A percentile compares a stretch with the other conserved stretches of the same genome.
phyloP scores from a whole-genome alignment of 345 rosid species.

The Salix caprea region DNA sequence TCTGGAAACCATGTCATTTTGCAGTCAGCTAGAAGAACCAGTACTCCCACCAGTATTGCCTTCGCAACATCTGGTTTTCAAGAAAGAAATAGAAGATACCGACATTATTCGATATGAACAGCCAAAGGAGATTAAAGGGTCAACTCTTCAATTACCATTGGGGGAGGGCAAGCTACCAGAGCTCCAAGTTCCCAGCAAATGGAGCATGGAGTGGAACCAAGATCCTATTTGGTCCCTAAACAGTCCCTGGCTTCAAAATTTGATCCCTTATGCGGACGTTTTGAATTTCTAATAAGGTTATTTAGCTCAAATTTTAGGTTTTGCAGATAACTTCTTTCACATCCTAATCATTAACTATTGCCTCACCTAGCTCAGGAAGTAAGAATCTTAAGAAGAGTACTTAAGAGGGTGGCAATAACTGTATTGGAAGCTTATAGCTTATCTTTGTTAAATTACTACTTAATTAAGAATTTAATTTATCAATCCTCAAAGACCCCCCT shows the following conservation, averaged over 20 bases:
- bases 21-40: constrained; percentile 39
- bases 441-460: background rate
- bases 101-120: background rate
- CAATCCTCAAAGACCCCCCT: background rate
- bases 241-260: constrained; percentile 84
- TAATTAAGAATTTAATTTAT: background rate
- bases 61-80: constrained; percentile 24
- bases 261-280: constrained; percentile 49
- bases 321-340: background rate
- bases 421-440: background rate
- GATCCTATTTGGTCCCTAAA: constrained; percentile 44
- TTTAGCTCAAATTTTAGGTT: background rate
- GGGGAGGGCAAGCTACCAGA: constrained; percentile 49
- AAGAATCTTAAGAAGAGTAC: background rate
- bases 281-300: constrained; percentile 38
- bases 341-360: background rate
- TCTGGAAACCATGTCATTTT: constrained; percentile 33
- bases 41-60: constrained; percentile 3
- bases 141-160: constrained; percentile 40
- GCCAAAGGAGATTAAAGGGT: constrained; percentile 12
- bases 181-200: constrained; percentile 61
- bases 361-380: background rate
- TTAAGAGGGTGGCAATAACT: background rate
- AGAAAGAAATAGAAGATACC: constrained; percentile 36
- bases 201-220: constrained; percentile 58